phyloP scores from a whole-genome alignment of 192 early-diverging fungal genomes.

The Backusella circina region DNA sequence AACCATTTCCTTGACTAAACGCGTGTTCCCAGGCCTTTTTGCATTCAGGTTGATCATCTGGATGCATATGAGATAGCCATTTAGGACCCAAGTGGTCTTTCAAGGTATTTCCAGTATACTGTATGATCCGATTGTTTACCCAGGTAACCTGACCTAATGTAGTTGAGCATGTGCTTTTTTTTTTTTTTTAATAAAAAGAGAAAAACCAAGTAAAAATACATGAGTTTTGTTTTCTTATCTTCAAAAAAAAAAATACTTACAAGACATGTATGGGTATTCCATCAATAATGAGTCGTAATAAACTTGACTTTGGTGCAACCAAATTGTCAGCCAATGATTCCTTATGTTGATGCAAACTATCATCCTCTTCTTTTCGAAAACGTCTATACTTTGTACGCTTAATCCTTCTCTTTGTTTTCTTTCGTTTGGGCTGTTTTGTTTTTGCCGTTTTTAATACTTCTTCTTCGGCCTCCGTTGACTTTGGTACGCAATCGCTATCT shows the following conservation, averaged over 20 bases:
- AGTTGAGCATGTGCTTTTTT: slow-evolving; percentile 46
- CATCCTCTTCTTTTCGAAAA: not conserved
- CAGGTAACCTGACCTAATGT: slow-evolving; percentile 44
- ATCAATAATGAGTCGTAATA: slow-evolving; percentile 51
- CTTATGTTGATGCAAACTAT: not conserved
- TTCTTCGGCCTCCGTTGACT: not conserved
- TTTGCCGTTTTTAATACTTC: not conserved
- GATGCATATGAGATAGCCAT: slow-evolving; percentile 49
- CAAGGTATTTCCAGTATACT: slow-evolving; percentile 41
- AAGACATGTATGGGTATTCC: slow-evolving; percentile 53
- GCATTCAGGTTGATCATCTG: slow-evolving; percentile 41
- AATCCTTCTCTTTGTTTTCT: not conserved
- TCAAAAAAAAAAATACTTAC: slow-evolving; percentile 40
- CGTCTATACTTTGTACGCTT: not conserved
- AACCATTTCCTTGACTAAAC: slow-evolving; percentile 46
- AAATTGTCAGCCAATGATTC: not conserved
- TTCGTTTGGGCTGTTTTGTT: not conserved
- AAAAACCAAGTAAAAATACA: not conserved
- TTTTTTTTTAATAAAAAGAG: not conserved
- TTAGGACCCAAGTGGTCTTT: slow-evolving; percentile 40
- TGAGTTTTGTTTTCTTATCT: not conserved
- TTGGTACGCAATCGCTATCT: not conserved
- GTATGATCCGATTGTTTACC: slow-evolving; percentile 51
- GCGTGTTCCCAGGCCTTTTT: slow-evolving; percentile 38
- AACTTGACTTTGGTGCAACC: slow-evolving; percentile 36